Base-by-base conservation (phyloP, 2,329 filamentous ascomycete species). In the Rosellinia necatrix region DNA sequence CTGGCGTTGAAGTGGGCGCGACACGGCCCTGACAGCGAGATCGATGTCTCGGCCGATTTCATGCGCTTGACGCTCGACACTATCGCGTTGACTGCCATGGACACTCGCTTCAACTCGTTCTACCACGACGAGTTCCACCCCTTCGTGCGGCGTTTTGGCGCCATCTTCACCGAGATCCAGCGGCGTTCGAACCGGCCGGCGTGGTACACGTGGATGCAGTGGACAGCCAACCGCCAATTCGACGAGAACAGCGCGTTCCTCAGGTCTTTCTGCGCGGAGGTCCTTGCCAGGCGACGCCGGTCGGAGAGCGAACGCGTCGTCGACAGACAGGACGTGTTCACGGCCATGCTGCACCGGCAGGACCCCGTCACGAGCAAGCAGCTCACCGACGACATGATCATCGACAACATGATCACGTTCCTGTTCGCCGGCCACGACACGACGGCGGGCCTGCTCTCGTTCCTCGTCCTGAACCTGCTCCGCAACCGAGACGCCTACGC, bases 371-470 rank as follows among this genome's bases (percentile, higher is more conserved):
- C 79, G 2, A 80, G 81, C 3, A 70, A 78, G 55, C 70, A 70
- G 1, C 69, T 84, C 64, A 72, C 70, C 0, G 75, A 80, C 52
- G 70, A 75, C 5, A 74, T 70, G 1, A 79, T 83, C 49, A 72
- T 78, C 3, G 71, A 79, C 58, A 82, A 84, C 58, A 76, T 84
- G 74, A 75, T 78, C 25, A 82, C 79, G 0, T 82, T 82, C 57
- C 61, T 83, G 10, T 76, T 81, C 61, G 78, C 78, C 6, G 37
- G 55, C 13, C 81, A 83, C 56, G 82, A 84, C 48, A 86, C 84
- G 0, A 80, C 83, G 0, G 75, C 78, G 3, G 80, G 81, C 21
- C 70, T 82, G 17, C 68, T 85, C 25, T 74, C 78, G 1, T 84
- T 82, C 63, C 66, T 75, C 0, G 72, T 81, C 40, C 78, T 79